phyloP scores from a whole-genome alignment of 495 filamentous ascomycete species.

The Penicillium psychrofluorescens region DNA sequence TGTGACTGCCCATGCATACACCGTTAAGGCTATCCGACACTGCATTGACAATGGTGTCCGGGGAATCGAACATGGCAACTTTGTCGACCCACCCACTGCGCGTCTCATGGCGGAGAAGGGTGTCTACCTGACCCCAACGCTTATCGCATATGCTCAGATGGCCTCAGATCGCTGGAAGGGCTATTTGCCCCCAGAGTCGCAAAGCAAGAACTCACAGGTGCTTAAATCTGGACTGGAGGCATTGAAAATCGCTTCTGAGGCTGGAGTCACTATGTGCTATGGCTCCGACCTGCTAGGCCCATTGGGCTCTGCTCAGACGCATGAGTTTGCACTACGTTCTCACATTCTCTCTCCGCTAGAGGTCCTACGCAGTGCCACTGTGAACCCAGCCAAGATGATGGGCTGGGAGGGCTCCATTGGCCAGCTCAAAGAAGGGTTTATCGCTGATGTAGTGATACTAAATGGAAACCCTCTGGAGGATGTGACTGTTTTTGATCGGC shows the following conservation, averaged over 20 bases:
- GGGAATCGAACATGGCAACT: conserved; percentile 52
- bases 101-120: conserved; percentile 36
- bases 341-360: conserved; percentile 32
- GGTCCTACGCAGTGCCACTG: conserved; percentile 44
- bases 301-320: conserved; percentile 36
- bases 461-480: conserved; percentile 44
- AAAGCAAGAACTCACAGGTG: conserved; percentile 40
- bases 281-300: conserved; percentile 48
- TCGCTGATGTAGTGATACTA: conserved; percentile 37
- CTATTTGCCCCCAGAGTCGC: conserved; percentile 33
- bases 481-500: conserved; percentile 39
- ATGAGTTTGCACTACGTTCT: conserved; percentile 41
- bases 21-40: conserved; percentile 40
- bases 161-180: conserved; percentile 29
- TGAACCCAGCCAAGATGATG: conserved; percentile 42
- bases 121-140: conserved; percentile 44
- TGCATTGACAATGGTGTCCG: conserved; percentile 47
- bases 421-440: conserved; percentile 31
- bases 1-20: conserved; percentile 52
- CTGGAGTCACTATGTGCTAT: conserved; percentile 47
- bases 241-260: conserved; percentile 36
- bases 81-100: conserved; percentile 44
- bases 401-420: conserved; percentile 34
- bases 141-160: conserved; percentile 46
- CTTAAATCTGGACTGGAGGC: conserved; percentile 35